A percentile compares a stretch with the other conserved stretches of the same genome.
phyloP scores from a whole-genome alignment of 352 stramenopile species.

The Bremia lactucae region DNA sequence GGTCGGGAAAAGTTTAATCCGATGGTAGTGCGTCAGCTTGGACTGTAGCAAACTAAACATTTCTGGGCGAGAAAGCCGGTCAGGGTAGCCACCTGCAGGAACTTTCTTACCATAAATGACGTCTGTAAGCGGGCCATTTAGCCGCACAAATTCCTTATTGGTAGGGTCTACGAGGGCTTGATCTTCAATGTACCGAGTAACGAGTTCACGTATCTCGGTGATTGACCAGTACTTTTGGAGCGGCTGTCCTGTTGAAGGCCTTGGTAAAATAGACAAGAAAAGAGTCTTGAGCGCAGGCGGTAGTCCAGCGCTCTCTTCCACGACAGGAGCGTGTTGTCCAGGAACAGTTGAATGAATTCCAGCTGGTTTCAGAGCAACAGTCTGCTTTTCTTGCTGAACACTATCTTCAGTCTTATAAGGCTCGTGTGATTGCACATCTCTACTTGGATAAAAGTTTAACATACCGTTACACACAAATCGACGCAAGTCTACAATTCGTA shows the following conservation, averaged over 20 bases:
- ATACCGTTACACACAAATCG: no score
- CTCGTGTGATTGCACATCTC: conserved; percentile 46
- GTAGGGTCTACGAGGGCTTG: conserved; percentile 38
- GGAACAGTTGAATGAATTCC: conserved; percentile 35
- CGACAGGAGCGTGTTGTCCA: conserved; percentile 48
- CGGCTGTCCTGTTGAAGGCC: conserved; percentile 10
- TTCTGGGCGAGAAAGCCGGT: conserved; percentile 45
- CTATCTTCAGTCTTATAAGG: conserved; percentile 48
- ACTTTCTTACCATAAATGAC: conserved; percentile 63
- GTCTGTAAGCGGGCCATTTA: conserved; percentile 60
- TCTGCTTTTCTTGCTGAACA: conserved; percentile 34
- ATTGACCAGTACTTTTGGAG: conserved; percentile 43
- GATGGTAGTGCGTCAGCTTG: conserved; percentile 64
- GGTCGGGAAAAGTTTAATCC: conserved; percentile 55
- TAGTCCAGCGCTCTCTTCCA: conserved; percentile 57
- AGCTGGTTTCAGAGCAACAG: conserved; percentile 24
- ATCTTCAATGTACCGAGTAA: conserved; percentile 50
- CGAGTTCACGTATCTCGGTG: conserved; percentile 43
- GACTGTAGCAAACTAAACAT: conserved; percentile 35
- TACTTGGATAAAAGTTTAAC: conserved; percentile 16
- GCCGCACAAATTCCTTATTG: conserved; percentile 59
- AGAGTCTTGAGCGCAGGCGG: conserved; percentile 46
- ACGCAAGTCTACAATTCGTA: no score
- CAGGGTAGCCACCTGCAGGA: conserved; percentile 43
- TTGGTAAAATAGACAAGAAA: conserved; percentile 21